Percentiles rank a stretch among this genome's conserved stretches.
Conservation (phyloP, 2,329 filamentous ascomycete species). For the Podosphaera aphanis region DNA sequence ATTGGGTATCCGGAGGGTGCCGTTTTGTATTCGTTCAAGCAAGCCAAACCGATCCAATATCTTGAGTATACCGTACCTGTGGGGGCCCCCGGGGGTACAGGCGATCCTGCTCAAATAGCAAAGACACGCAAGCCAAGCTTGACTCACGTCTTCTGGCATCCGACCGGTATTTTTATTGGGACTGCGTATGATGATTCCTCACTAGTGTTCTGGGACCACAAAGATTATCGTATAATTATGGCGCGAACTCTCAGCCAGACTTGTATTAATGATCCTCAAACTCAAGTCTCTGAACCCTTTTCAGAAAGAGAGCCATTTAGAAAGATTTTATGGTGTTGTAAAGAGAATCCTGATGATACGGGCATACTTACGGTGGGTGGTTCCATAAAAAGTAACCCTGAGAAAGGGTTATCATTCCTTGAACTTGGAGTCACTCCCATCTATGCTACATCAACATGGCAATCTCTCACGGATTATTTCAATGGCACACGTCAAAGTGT, state of each 20-base stretch:
- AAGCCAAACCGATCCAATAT: constrained; percentile 53
- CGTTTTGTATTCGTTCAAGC: constrained; percentile 84
- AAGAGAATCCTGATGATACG: constrained; percentile 81
- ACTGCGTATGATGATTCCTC: constrained; percentile 40
- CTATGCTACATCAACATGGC: constrained; percentile 82
- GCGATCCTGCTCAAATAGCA: constrained; percentile 37
- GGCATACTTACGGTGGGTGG: constrained; percentile 73
- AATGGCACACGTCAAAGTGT: constrained; percentile 49
- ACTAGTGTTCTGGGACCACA: constrained; percentile 82
- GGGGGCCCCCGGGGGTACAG: constrained; percentile 53
- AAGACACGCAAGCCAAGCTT: constrained; percentile 46
- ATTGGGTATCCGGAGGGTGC: constrained; percentile 81
- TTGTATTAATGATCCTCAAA: constrained; percentile 44
- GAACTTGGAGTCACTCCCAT: constrained; percentile 75
- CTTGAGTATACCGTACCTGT: constrained; percentile 64
- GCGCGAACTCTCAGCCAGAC: constrained; percentile 58
- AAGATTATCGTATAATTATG: constrained; percentile 64
- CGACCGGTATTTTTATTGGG: constrained; percentile 32
- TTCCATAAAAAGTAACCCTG: constrained; percentile 36
- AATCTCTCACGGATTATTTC: constrained; percentile 56
- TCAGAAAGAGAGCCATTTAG: constrained; percentile 50
- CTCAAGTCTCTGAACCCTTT: constrained; percentile 21
- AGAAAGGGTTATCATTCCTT: constrained; percentile 66
- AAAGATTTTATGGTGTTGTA: constrained; percentile 78
- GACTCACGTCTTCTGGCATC: constrained; percentile 79